phyloP scores from a whole-genome alignment of 306 rosid genomes.

The Inga oerstediana region DNA sequence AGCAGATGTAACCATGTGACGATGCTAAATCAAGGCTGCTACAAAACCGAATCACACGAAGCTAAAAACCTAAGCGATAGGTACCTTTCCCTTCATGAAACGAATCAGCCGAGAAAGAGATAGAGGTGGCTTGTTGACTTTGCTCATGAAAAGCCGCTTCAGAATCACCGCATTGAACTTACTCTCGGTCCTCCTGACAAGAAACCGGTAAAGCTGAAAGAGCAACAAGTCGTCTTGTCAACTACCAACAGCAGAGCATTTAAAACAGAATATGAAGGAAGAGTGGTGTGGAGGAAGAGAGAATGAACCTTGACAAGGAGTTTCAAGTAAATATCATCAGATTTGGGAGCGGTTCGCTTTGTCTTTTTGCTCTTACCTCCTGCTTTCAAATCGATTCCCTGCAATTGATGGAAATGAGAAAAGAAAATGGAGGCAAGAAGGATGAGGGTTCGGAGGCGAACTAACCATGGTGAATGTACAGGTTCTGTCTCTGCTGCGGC shows the following conservation, averaged over 20 bases:
- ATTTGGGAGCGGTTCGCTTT: conserved; percentile 69
- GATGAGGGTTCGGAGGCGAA: background rate
- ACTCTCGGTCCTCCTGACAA: conserved; percentile 62
- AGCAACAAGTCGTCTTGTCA: background rate
- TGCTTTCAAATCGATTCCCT: conserved; percentile 85
- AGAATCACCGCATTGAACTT: conserved; percentile 61
- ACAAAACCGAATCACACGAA: background rate
- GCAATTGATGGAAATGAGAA: conserved; percentile 12
- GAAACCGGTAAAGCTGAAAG: conserved; percentile 67
- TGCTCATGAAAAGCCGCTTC: conserved; percentile 77
- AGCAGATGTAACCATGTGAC: background rate
- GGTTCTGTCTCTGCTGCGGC: conserved; percentile 2
- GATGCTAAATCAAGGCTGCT: background rate
- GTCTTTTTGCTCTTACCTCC: conserved; percentile 87
- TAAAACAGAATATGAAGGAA: background rate
- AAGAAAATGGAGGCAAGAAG: background rate
- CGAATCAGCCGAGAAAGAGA: conserved; percentile 69
- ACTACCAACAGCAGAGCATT: background rate
- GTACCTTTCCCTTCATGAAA: conserved; percentile 43
- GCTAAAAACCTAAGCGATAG: background rate
- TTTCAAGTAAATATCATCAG: conserved; percentile 77
- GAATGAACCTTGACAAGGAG: conserved; percentile 65
- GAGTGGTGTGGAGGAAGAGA: background rate
- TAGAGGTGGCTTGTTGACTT: conserved; percentile 68
- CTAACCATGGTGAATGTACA: conserved; percentile 49